Base-by-base conservation (phyloP, 1,284 basidiomycete species). In the Melampsora americana region DNA sequence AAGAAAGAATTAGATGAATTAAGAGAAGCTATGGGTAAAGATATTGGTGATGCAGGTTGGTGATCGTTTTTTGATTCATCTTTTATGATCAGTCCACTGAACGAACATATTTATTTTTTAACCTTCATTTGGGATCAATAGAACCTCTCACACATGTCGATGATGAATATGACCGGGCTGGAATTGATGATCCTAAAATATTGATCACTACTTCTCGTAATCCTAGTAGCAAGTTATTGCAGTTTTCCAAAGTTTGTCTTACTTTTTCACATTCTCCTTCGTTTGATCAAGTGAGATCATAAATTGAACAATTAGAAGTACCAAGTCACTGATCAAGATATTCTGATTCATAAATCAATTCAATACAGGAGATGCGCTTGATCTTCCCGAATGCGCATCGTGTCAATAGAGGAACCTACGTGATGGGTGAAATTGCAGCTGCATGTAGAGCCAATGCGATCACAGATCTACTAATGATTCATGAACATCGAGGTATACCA, bases 201-300 rank as follows among this genome's bases (percentile, higher is more conserved):
- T 87, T 99, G 50, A 90, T 99, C 76, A 99, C 96, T 0, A 99
- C 96, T 0, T 95, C 93, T n/a, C 87, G 96, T 80, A 94, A 97
- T 83, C 96, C 96, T 0, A 95, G 92, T 78, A 94, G 92, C 3
- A 91, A 95, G 80, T 85, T 99, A 23, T 85, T 95, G 59, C 95
- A 99, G 81, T 99, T 99, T 81, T 87, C 96, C 50, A 99, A 96
- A 86, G 93, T 92, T 78, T 46, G 83, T 80, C 56, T 12, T 39
- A 23, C 14, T 39, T 28, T 30, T 30, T 50, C 30, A 70, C 20
- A 5, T 14, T 66, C 28, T 46, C 46, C 48, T 65, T 64, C 74
- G 5, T 44, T 65, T 44, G 20, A 23, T n/a, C n/a, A n/a, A n/a
- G n/a, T n/a, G n/a, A n/a, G n/a, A n/a, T n/a, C n/a, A n/a, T n/a